Evolutionary conservation across 2,329 filamentous ascomycete genomes (phyloP).

Genomic region (Fonsecaea pedrosoi): DNA sequence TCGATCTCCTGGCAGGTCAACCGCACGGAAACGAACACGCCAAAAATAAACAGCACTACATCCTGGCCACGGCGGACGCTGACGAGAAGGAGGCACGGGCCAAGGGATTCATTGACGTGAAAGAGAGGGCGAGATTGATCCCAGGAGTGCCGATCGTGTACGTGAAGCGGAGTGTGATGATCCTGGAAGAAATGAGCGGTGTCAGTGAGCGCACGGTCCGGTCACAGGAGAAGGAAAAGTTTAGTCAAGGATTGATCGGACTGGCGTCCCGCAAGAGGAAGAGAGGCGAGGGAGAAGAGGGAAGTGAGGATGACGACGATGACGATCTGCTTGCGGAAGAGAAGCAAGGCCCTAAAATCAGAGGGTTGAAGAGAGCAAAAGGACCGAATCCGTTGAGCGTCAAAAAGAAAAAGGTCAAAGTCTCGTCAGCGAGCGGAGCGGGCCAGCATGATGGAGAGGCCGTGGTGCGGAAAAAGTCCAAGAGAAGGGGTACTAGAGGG

Average conservation of each 20-base stretch:
- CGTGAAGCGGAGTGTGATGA: constrained; percentile 59
- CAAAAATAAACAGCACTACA: constrained; percentile 58
- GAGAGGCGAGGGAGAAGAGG: constrained; percentile 40
- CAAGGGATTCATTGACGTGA: constrained; percentile 47
- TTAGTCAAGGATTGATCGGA: constrained; percentile 51
- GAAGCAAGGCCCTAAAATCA: constrained; percentile 42
- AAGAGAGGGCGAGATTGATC: constrained; percentile 50
- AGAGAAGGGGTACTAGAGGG: constrained; percentile 20
- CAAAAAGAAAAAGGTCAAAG: constrained; percentile 53
- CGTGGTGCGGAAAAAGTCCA: constrained; percentile 31
- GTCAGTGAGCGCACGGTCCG: constrained; percentile 52
- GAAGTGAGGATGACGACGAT: constrained; percentile 30
- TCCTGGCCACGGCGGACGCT: constrained; percentile 53
- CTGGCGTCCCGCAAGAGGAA: constrained; percentile 46
- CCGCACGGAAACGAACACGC: constrained; percentile 44
- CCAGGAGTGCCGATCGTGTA: constrained; percentile 59
- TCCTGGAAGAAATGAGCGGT: constrained; percentile 56
- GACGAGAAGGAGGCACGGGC: constrained; percentile 41
- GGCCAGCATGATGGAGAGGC: constrained; percentile 16
- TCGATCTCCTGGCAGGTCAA: constrained; percentile 49
- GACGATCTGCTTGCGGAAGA: constrained; percentile 38
- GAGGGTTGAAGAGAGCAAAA: constrained; percentile 49
- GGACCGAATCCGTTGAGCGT: constrained; percentile 57
- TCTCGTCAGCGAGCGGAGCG: constrained; percentile 32
- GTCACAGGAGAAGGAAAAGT: constrained; percentile 55